These are phyloP conservation scores for Cryphonectria parasitica DNA, from an alignment of 2,329 filamentous ascomycete genomes.

Conservation along the genomic window DNA sequence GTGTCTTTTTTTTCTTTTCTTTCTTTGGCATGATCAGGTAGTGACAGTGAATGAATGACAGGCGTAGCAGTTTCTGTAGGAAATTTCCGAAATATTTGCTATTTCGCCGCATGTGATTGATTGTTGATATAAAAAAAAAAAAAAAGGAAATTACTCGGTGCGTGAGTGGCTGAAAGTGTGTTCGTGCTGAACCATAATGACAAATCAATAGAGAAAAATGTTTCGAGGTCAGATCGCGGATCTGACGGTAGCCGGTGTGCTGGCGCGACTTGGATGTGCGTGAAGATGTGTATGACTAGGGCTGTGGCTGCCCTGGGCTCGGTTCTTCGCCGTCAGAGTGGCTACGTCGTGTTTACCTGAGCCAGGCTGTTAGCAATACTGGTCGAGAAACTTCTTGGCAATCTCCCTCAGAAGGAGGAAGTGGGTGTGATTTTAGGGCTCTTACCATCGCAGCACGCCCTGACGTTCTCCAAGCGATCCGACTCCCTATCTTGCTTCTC, in stretches of 20 bases:
- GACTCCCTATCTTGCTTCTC: slow-evolving; percentile 77
- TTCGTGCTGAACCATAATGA: slow-evolving; percentile 3
- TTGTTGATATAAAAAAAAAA: slow-evolving; percentile 21
- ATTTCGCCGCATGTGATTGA: slow-evolving; percentile 12
- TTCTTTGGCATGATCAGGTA: background rate
- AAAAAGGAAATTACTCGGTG: slow-evolving; percentile 24
- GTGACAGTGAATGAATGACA: slow-evolving; percentile 11
- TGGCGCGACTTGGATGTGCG: slow-evolving; percentile 25
- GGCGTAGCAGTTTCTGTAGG: slow-evolving; percentile 3
- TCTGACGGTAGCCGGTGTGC: slow-evolving; percentile 31
- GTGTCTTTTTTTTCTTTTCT: background rate
- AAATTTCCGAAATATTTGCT: slow-evolving; percentile 7
- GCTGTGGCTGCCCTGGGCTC: slow-evolving; percentile 45
- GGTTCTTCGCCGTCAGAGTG: slow-evolving; percentile 55
- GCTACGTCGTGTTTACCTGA: slow-evolving; percentile 76
- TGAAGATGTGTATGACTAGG: slow-evolving; percentile 37
- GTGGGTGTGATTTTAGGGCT: background rate
- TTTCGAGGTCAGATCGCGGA: slow-evolving; percentile 31
- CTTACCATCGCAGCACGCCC: slow-evolving; percentile 96
- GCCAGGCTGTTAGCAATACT: background rate
- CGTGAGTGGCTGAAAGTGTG: slow-evolving; percentile 12
- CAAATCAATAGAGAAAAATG: background rate
- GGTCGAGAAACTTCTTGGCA: too few relatives aligned
- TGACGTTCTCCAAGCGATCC: slow-evolving; percentile 88
- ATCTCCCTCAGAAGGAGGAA: too few relatives aligned